A percentile compares a stretch with the other conserved stretches of the same genome.
Evolutionary conservation across 2,329 filamentous ascomycete species (phyloP).

Genomic region (Anisogramma anomala): DNA sequence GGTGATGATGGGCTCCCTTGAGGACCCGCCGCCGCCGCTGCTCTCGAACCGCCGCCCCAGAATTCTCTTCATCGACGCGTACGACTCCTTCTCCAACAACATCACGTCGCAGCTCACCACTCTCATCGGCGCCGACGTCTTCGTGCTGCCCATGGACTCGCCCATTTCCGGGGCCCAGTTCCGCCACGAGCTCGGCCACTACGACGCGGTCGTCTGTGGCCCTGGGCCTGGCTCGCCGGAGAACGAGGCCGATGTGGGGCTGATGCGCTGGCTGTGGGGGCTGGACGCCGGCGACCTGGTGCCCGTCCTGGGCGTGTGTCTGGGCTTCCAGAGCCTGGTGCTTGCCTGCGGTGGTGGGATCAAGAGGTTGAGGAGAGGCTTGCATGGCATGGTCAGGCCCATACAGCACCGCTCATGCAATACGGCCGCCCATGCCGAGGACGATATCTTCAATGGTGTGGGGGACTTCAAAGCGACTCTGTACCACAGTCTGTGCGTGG

Average conservation of each 20-base stretch:
- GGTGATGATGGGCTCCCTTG: slow-evolving; percentile 11
- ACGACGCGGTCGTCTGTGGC: slow-evolving; percentile 79
- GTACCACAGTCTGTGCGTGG: slow-evolving; percentile 56
- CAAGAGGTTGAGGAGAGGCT: slow-evolving; percentile 54
- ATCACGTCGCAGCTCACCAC: slow-evolving; percentile 72
- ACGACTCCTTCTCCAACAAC: slow-evolving; percentile 95
- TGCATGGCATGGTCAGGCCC: slow-evolving; percentile 69
- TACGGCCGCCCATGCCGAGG: slow-evolving; percentile 10
- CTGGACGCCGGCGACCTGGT: slow-evolving; percentile 47
- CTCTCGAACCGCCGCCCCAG: slow-evolving; percentile 4
- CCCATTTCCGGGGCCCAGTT: slow-evolving; percentile 36
- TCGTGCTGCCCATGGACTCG: slow-evolving; percentile 62
- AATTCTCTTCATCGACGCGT: slow-evolving; percentile 87
- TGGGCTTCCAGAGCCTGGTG: slow-evolving; percentile 78
- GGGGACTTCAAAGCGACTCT: slow-evolving; percentile 57
- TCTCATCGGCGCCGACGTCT: slow-evolving; percentile 54
- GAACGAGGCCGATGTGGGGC: slow-evolving; percentile 63
- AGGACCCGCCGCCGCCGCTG: background rate
- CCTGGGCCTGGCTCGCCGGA: slow-evolving; percentile 79
- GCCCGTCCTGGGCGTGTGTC: slow-evolving; percentile 77
- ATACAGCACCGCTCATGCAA: slow-evolving; percentile 45
- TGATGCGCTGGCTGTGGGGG: slow-evolving; percentile 67
- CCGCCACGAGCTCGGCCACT: slow-evolving; percentile 42
- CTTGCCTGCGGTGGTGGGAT: slow-evolving; percentile 56
- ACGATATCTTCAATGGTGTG: slow-evolving; percentile 55